A percentile compares a stretch with the other conserved stretches of the same genome.
These are phyloP conservation scores for Iodosphaeria phyllophila DNA, from an alignment of 2,329 filamentous ascomycete genomes.

Conservation along the genomic window DNA sequence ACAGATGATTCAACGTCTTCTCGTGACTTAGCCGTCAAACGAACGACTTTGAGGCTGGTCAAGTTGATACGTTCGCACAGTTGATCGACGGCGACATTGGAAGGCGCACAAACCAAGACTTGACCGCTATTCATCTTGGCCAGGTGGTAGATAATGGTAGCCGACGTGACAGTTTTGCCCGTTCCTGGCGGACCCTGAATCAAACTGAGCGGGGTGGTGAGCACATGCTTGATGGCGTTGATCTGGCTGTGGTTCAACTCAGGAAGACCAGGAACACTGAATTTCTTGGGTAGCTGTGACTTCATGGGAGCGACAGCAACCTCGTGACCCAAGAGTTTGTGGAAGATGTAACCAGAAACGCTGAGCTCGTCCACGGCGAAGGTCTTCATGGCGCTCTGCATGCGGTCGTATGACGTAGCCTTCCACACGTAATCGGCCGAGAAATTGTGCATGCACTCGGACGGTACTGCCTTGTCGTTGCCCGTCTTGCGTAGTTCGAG, in stretches of 20 bases:
- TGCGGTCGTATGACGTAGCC: conserved; percentile 95
- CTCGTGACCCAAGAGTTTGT: conserved; percentile 87
- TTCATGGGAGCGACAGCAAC: conserved; percentile 92
- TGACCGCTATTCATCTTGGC: conserved; percentile 90
- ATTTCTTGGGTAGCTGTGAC: conserved; percentile 88
- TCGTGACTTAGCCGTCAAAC: conserved; percentile 94
- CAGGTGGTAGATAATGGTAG: conserved; percentile 95
- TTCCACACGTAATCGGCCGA: conserved; percentile 99
- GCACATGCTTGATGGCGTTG: conserved; percentile 84
- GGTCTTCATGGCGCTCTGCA: conserved; percentile 98
- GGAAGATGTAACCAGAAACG: conserved; percentile 96
- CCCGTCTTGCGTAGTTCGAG: conserved; percentile 87
- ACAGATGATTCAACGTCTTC: conserved; percentile 99
- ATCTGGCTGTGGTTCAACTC: conserved; percentile 94
- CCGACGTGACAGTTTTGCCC: conserved; percentile 95
- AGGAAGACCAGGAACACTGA: conserved; percentile 82
- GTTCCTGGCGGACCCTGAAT: conserved; percentile 96
- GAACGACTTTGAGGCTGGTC: conserved; percentile 89
- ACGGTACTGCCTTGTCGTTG: conserved; percentile 90
- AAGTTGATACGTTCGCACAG: conserved; percentile 92
- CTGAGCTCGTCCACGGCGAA: conserved; percentile 97
- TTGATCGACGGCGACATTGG: conserved; percentile 96
- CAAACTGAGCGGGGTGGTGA: conserved; percentile 83
- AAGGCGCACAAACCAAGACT: conserved; percentile 89
- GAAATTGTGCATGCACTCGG: conserved; percentile 93